Percentiles rank a stretch among this genome's conserved stretches.
Evolutionary conservation across 2,329 filamentous ascomycete genomes (phyloP).

Genomic region (Fusarium pseudocircinatum): DNA sequence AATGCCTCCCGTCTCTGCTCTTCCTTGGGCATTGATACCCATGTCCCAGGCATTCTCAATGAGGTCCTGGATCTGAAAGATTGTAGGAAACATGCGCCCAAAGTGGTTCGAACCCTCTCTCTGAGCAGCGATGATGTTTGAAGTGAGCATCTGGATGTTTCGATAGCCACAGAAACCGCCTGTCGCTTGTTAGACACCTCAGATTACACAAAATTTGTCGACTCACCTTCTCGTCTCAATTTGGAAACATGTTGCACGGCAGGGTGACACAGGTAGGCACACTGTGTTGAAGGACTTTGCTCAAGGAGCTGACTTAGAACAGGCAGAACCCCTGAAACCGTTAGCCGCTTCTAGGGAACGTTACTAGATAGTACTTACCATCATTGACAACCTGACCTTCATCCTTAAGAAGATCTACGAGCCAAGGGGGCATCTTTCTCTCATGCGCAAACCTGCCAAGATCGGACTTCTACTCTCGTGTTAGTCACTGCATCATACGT

Average conservation of each 20-base stretch:
- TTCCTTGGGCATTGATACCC: constrained; percentile 79
- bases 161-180: constrained; percentile 95
- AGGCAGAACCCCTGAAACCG: constrained; percentile 63
- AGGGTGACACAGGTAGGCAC: constrained; percentile 83
- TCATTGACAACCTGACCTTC: constrained; percentile 65
- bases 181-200: constrained; percentile 39
- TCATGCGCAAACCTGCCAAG: constrained; percentile 79
- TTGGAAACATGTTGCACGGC: constrained; percentile 83
- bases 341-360: constrained; percentile 14
- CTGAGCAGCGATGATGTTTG: constrained; percentile 73
- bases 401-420: constrained; percentile 69
- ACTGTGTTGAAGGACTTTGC: constrained; percentile 68
- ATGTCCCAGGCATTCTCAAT: constrained; percentile 91
- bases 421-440: constrained; percentile 76
- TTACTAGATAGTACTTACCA: constrained; percentile 49
- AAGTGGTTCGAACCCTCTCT: constrained; percentile 70
- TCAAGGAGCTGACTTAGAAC: constrained; percentile 71
- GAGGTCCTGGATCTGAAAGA: constrained; percentile 83
- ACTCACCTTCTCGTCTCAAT: constrained; percentile 73
- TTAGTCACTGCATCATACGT: background rate
- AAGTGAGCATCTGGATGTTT: constrained; percentile 91
- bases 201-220: no score
- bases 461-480: constrained; percentile 62
- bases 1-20: constrained; percentile 86
- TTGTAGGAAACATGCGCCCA: constrained; percentile 70